Percentiles rank a stretch among this genome's conserved stretches.
Evolutionary conservation across 2,329 filamentous ascomycete genomes (phyloP).

Genomic region (Colletotrichum sp.): DNA sequence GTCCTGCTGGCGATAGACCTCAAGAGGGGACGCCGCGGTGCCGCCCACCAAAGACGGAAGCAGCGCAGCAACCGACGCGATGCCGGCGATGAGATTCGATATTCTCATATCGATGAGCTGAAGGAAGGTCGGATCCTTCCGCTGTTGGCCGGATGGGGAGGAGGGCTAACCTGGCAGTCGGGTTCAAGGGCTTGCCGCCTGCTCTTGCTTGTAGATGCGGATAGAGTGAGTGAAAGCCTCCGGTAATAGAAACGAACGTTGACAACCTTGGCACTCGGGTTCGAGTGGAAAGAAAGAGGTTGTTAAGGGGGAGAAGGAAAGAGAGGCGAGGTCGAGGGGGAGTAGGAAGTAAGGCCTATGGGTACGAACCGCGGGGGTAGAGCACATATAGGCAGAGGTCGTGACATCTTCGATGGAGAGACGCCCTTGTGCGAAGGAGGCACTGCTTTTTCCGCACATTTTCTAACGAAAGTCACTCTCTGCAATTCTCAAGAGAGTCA

Average conservation of each 20-base stretch:
- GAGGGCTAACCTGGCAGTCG: not conserved
- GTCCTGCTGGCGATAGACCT: not conserved
- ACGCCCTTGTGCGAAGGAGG: not conserved
- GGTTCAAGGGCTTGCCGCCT: not conserved
- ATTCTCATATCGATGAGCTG: slow-evolving; percentile 37
- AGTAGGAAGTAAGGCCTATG: not conserved
- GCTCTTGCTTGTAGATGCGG: not conserved
- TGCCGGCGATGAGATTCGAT: slow-evolving; percentile 32
- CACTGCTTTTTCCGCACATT: not conserved
- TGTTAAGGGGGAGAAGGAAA: not conserved
- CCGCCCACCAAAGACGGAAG: slow-evolving; percentile 26
- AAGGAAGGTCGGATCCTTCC: not conserved
- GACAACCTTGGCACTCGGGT: not conserved
- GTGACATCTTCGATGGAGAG: not conserved
- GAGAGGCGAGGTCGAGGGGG: not conserved
- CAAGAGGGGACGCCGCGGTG: not conserved
- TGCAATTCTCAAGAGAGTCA: not conserved
- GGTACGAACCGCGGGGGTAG: not conserved
- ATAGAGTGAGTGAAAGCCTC: not conserved
- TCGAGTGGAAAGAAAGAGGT: not conserved
- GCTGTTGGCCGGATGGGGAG: not conserved
- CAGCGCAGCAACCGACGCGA: slow-evolving; percentile 37
- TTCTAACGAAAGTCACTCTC: not conserved
- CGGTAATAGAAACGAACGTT: not conserved
- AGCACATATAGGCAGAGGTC: slow-evolving; percentile 7